Evolutionary conservation across 495 filamentous ascomycete species (phyloP), one percentile per base, ranked within the genome.

Genomic region (Penicillium lividum): DNA sequence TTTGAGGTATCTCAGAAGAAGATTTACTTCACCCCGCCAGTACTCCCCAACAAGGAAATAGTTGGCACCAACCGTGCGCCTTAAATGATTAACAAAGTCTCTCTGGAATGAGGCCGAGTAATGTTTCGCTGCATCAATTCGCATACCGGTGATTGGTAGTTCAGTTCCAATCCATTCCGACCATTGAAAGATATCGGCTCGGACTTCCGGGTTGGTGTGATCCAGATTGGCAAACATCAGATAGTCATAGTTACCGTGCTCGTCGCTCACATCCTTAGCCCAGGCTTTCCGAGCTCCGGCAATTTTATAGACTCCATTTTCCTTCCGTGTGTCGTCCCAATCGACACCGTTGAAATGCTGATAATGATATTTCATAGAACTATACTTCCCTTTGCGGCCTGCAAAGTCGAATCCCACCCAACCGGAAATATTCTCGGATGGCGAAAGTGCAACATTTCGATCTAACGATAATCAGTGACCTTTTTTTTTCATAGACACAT

Each of bases 161-260:
- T 88, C 73, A 7, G 78, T 73, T 4, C 75, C 77, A 51, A 92
- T 74, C 88, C 89, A 92, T 28, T 79, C 70, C 0, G 81, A 86
- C 89, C 88, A 91, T 43, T 77, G 73, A 28, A 86, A 69, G 13
- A 91, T 83, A 62, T 92, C 88, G 9, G 77, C 67, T 58, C 75
- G 68, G 7, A 89, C 86, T 59, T 89, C 87, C 13, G 80, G 80
- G 65, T 91, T 81, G 16, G 74, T 71, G 66, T 89, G 86, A 70
- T 91, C 88, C 43, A 91, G 46, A 66, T 91, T 82, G 6, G 85
- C 81, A 59, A 83, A 85, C 81, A 86, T 84, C 60, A 91, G 72
- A 61, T 86, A 90, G 66, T 91, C 89, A 56, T 84, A 88, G 62
- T 91, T 91, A 8, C 89, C 89, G 57, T 88, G 82, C 62, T 88